These are phyloP conservation scores for Scutellaria minor DNA, from an alignment of 257 asterid species.

Conservation along the genomic window DNA sequence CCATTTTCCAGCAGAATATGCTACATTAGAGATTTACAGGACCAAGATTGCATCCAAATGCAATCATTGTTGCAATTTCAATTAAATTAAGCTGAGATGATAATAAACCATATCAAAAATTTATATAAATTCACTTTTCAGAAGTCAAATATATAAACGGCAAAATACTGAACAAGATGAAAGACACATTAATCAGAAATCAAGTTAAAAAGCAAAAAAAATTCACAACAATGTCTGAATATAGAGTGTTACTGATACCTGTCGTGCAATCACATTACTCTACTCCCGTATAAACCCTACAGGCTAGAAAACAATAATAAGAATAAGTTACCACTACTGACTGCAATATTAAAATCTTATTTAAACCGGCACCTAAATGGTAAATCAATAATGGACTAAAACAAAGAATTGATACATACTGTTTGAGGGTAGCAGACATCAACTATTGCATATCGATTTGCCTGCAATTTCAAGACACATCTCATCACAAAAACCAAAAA, in stretches of 20 bases:
- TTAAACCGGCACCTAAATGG: conserved; percentile 22
- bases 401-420: conserved; percentile 54
- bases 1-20: conserved; percentile 17
- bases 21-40: conserved; percentile 27
- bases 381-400: conserved; percentile 32
- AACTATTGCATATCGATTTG: conserved; percentile 81
- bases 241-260: conserved; percentile 55
- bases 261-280: conserved; percentile 84
- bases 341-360: conserved; percentile 12
- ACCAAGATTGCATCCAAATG: neutral
- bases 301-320: conserved; percentile 63
- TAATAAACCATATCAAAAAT: neutral
- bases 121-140: conserved; percentile 18
- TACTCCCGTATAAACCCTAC: conserved; percentile 93
- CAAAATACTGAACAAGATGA: conserved; percentile 9
- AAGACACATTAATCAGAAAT: neutral
- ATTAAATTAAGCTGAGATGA: conserved; percentile 27
- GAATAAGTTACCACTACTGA: conserved; percentile 32
- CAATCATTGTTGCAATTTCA: conserved; percentile 22
- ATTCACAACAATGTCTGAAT: conserved; percentile 17
- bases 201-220: conserved; percentile 4
- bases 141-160: conserved; percentile 25
- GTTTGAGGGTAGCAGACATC: conserved; percentile 86
- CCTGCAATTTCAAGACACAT: conserved; percentile 62
- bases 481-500: conserved; percentile 30